Percentiles rank a stretch among this genome's conserved stretches.
These are phyloP conservation scores for Pseudogymnoascus sp. DNA, from an alignment of 2,329 filamentous ascomycete species.

Conservation along the genomic window DNA sequence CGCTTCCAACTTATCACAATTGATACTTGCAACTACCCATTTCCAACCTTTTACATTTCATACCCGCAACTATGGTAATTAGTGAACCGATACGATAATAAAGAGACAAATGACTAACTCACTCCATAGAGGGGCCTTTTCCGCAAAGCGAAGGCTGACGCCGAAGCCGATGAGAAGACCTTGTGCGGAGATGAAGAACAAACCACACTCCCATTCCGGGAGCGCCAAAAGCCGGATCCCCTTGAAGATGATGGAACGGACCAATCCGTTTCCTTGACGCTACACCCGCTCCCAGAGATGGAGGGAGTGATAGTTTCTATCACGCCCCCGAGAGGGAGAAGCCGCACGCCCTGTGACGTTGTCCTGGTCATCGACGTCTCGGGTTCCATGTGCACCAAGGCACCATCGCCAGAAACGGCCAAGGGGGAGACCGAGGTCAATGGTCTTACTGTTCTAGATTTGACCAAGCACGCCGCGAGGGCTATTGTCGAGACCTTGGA, in stretches of 20 bases:
- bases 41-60: neutral
- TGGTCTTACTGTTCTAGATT: conserved; percentile 47
- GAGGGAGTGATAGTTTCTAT: conserved; percentile 40
- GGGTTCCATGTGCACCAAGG: conserved; percentile 42
- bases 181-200: neutral
- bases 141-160: neutral
- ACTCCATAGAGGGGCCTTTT: neutral
- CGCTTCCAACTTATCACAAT: neutral
- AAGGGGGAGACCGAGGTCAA: conserved; percentile 32
- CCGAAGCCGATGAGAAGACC: conserved; percentile 2
- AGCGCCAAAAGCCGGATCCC: neutral
- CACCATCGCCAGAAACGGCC: conserved; percentile 33
- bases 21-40: neutral
- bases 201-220: neutral
- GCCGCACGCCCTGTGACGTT: conserved; percentile 45
- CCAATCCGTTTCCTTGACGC: conserved; percentile 16
- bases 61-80: neutral
- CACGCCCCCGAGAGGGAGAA: conserved; percentile 31
- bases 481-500: conserved; percentile 50
- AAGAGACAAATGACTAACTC: neutral
- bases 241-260: neutral
- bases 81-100: too few species aligned
- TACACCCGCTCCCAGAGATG: conserved; percentile 32
- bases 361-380: conserved; percentile 56
- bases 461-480: conserved; percentile 50